Conservation (phyloP, 2,329 filamentous ascomycete genomes). For the Colletotrichum liriopes region DNA sequence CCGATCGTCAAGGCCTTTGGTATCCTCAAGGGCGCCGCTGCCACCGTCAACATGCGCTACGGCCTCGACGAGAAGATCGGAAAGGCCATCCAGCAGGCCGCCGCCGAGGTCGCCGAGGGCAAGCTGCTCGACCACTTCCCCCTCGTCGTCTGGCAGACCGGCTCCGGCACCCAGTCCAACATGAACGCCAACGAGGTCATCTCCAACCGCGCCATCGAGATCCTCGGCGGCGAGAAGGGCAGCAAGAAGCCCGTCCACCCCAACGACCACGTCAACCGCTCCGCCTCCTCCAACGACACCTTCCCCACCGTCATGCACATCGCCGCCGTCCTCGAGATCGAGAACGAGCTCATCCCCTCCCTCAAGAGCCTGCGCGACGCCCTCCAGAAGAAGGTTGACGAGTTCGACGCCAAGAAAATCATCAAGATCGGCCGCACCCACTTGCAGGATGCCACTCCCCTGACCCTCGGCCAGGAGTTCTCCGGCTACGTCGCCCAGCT, state of each 20-base stretch:
- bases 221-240: constrained; percentile 93
- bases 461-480: constrained; percentile 97
- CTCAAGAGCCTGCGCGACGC: constrained; percentile 86
- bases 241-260: constrained; percentile 99
- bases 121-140: constrained; percentile 98
- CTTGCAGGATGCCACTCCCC: constrained; percentile 95
- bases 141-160: constrained; percentile 99
- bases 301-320: constrained; percentile 99
- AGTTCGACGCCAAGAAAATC: constrained; percentile 87
- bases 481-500: constrained; percentile 97
- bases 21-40: constrained; percentile 96
- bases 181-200: constrained; percentile 99
- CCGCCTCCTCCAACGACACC: constrained; percentile 97
- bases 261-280: constrained; percentile 99
- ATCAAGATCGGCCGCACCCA: constrained; percentile 99
- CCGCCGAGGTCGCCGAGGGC: constrained; percentile 91
- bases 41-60: constrained; percentile 94
- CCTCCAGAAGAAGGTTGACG: constrained; percentile 89
- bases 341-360: constrained; percentile 86
- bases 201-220: constrained; percentile 98
- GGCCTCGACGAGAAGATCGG: constrained; percentile 85
- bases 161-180: constrained; percentile 98
- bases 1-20: constrained; percentile 94
- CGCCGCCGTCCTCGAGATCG: constrained; percentile 93
- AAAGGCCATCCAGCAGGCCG: constrained; percentile 94